phyloP scores from a whole-genome alignment of 495 filamentous ascomycete genomes.

The Xylaria grammica region DNA sequence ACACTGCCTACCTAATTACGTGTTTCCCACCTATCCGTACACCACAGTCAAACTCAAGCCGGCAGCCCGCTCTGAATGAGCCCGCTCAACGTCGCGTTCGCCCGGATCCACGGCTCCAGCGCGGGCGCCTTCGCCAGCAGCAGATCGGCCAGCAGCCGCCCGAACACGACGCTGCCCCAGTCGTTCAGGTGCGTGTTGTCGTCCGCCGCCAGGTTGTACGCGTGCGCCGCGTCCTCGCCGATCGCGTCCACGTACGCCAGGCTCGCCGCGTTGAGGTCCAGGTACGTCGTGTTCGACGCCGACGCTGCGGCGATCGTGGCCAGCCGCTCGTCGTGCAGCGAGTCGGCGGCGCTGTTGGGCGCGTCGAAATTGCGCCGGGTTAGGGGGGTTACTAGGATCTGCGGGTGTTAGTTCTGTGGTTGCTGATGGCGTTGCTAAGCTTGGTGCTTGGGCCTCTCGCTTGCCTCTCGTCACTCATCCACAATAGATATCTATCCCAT shows the following conservation, averaged over 20 bases:
- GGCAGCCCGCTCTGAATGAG: conserved; percentile 41
- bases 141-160: conserved; percentile 50
- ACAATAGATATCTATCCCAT: too few species aligned
- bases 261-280: conserved; percentile 53
- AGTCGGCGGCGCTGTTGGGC: conserved; percentile 40
- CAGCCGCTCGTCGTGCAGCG: conserved; percentile 44
- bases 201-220: conserved; percentile 44
- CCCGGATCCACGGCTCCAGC: conserved; percentile 33
- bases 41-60: conserved; percentile 13
- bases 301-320: conserved; percentile 48
- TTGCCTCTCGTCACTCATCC: too few species aligned
- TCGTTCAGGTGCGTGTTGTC: conserved; percentile 57
- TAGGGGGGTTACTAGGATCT: conserved; percentile 46
- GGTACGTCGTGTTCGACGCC: conserved; percentile 29
- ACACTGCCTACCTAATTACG: too few species aligned
- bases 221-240: conserved; percentile 43
- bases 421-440: not conserved
- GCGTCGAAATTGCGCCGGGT: conserved; percentile 43
- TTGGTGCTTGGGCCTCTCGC: not conserved
- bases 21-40: not conserved
- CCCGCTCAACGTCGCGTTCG: conserved; percentile 37
- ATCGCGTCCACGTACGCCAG: conserved; percentile 52
- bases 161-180: conserved; percentile 51
- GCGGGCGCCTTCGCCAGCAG: conserved; percentile 31
- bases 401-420: not conserved